Base-by-base conservation (phyloP, 305 asterid genomes). In the Striga hermonthica region DNA sequence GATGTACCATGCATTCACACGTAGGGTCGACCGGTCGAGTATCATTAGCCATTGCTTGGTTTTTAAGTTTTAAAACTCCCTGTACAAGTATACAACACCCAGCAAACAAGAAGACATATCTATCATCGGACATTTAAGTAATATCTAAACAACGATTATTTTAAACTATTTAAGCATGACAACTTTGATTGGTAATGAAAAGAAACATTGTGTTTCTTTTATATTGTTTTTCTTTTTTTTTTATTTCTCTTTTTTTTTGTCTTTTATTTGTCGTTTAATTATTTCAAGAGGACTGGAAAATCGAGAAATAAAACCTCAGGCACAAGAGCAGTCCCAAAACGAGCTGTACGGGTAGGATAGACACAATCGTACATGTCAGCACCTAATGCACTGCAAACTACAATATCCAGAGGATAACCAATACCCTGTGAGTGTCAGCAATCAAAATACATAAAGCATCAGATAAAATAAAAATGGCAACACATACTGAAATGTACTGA, bases 361-460 rank as follows among this genome's bases (percentile, higher is more conserved):
- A 90, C 97, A 7, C 99, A 93, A 69, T 93, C 99, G 72, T 90
- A 93, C 99, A 90, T 93, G 77, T 93, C 99, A 72, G 99, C 99
- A 83, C 99, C 99, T 67, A 93, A 85, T 79, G 99, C 97, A 81
- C 99, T 93, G 87, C 99, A 93, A 61, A 93, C 97, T 60, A 93
- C 95, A 76, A 93, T 84, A 71, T 93, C 99, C 57, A 93, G 84
- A 69, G 99, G 99, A 78, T 93, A 93, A 66, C 99, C 97, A 72
- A 93, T 97, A 43, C 99, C 99, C 98, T 92, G 83, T 22, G 57
- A 62, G 67, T 57, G 72, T 66, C 34, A 68, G 60, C 38, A 56
- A 65, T 54, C 75, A 47, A 74, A 62, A 62, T 35, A 69, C 40
- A 66, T 1, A 16, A 61, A 53, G 38, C 45, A 74, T 76, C 62